Base-by-base conservation (phyloP, 2,329 filamentous ascomycete genomes). In the Septoria linicola region DNA sequence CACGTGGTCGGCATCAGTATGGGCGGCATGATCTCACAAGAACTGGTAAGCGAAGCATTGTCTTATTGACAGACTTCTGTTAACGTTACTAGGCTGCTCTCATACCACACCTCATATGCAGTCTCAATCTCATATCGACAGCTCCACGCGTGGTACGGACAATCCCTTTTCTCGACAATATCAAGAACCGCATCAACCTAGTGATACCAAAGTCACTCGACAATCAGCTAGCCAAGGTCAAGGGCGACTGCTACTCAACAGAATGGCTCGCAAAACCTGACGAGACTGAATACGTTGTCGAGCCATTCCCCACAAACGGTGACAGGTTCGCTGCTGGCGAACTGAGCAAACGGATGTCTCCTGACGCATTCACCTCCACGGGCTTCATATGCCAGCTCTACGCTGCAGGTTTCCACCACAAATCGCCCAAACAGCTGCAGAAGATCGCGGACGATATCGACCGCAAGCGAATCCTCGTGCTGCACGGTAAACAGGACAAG, bases 1-100 rank as follows among this genome's bases (percentile, higher is more conserved):
- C 83, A 96, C 72, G 68, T 95, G 45, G 76, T 87, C 27, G 90
- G 89, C 49, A 83, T 92, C 58, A 89, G 85, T 53, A 87, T 95
- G 80, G 89, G 89, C 57, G 89, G 90, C 64, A 95, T 96, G 90
- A 92, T 96, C 62, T 82, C 88, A 2, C 90, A 95, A 70, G 90
- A 96, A 72, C 65, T 96, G 3, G 80, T 77, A 68, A 63, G 71
- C 65, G 4, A 49, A 27, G 25, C 17, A 10, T 19, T 34, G 14
- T n/a, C 14, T 16, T 10, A 23, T 16, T 23, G 7, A 8, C 10
- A 3, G 36, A 8, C 20, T 39, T 30, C 2, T 23, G 25, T 39
- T 56, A n/a, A 57, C 47, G 14, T 21, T 4, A 10, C 8, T 36
- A 66, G 64, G 63, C 53, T 17, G 54, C 67, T 27, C 66, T 74